A percentile compares a stretch with the other conserved stretches of the same genome.
phyloP scores from a whole-genome alignment of 2,329 filamentous ascomycete species.

The Monosporascus sp. region DNA sequence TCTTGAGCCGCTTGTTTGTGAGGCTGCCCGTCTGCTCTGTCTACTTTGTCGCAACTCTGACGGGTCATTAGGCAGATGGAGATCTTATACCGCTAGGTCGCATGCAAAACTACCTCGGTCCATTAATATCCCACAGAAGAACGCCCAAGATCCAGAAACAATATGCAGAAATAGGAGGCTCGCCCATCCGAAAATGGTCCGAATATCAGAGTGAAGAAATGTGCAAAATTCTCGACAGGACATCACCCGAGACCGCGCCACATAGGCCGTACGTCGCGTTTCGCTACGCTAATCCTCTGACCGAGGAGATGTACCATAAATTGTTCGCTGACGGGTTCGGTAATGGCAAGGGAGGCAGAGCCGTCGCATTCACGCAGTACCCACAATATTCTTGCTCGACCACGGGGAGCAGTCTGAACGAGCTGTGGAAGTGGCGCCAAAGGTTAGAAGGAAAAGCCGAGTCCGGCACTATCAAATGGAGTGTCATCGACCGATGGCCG shows the following conservation, averaged over 20 bases:
- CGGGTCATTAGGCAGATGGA: slow-evolving; percentile 64
- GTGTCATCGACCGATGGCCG: slow-evolving; percentile 96
- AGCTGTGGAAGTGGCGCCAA: slow-evolving; percentile 95
- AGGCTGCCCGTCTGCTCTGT: slow-evolving; percentile 24
- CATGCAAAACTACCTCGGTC: slow-evolving; percentile 85
- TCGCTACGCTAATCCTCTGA: slow-evolving; percentile 88
- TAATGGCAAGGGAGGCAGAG: slow-evolving; percentile 80
- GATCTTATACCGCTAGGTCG: slow-evolving; percentile 95
- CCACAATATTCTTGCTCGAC: slow-evolving; percentile 98
- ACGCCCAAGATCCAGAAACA: slow-evolving; percentile 97
- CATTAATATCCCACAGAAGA: slow-evolving; percentile 76
- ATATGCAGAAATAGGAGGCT: slow-evolving; percentile 94
- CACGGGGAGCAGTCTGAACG: slow-evolving; percentile 91
- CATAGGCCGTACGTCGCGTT: slow-evolving; percentile 98
- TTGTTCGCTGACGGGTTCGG: slow-evolving; percentile 88
- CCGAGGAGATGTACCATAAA: slow-evolving; percentile 85
- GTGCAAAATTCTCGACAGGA: slow-evolving; percentile 93
- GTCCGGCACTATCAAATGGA: slow-evolving; percentile 80
- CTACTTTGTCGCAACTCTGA: slow-evolving; percentile 10
- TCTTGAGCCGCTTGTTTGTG: slow-evolving; percentile 89
- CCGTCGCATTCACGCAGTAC: slow-evolving; percentile 96
- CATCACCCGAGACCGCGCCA: slow-evolving; percentile 87
- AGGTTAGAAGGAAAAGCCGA: slow-evolving; percentile 74
- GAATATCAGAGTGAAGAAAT: slow-evolving; percentile 91
- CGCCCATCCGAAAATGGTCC: slow-evolving; percentile 96